Percentiles rank a stretch among this genome's conserved stretches.
phyloP scores from a whole-genome alignment of 202 grass and related monocot species.

The Saccharum hybrid region DNA sequence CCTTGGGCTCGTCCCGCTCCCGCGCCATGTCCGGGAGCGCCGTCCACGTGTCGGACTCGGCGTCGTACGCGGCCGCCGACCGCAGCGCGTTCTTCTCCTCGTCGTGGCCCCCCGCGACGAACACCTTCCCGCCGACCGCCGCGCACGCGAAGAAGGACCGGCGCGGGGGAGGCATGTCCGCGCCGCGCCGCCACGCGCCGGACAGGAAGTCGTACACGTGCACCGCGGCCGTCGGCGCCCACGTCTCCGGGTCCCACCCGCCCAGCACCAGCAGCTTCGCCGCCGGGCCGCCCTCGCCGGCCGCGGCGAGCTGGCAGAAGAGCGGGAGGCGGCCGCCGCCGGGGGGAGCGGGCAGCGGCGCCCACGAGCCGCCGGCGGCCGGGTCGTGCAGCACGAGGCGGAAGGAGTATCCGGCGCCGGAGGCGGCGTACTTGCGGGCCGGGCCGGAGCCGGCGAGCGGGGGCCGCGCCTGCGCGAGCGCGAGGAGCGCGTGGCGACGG shows the following conservation, averaged over 20 bases:
- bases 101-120: constrained; percentile 72
- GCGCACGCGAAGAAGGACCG: constrained; percentile 86
- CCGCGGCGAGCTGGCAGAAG: constrained; percentile 58
- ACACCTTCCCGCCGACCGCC: constrained; percentile 36
- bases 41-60: constrained; percentile 55
- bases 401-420: constrained; percentile 41
- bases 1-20: constrained; percentile 70
- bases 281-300: constrained; percentile 33
- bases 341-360: constrained; percentile 14
- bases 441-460: constrained; percentile 47
- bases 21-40: constrained; percentile 74
- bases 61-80: constrained; percentile 62
- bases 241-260: constrained; percentile 71
- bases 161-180: constrained; percentile 48
- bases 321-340: constrained; percentile 50
- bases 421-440: constrained; percentile 48
- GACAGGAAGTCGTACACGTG: constrained; percentile 72
- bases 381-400: constrained; percentile 63
- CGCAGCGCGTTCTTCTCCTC: constrained; percentile 79
- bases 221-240: constrained; percentile 58
- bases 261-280: constrained; percentile 60
- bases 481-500: constrained; percentile 42
- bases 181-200: constrained; percentile 55
- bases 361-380: constrained; percentile 38
- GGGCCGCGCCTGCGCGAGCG: constrained; percentile 41